These are phyloP conservation scores for Fusarium floridanum DNA, from an alignment of 2,329 filamentous ascomycete genomes.

Conservation along the genomic window DNA sequence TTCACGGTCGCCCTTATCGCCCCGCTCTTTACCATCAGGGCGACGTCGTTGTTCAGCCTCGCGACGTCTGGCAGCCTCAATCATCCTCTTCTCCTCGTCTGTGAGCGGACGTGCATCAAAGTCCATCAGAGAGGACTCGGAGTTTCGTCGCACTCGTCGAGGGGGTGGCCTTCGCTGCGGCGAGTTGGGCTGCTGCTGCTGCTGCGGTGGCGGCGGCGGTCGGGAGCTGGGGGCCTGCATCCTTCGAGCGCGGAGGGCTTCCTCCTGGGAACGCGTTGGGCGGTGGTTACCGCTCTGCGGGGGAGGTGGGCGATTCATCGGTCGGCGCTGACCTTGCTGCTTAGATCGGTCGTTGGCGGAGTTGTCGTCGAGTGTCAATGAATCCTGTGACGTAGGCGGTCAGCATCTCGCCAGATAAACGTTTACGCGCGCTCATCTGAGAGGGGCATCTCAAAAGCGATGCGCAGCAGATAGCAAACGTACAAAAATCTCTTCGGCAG, in stretches of 20 bases:
- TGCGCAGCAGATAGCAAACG: conserved; percentile 49
- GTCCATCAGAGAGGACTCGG: conserved; percentile 80
- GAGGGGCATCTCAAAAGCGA: background rate
- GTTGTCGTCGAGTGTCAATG: conserved; percentile 75
- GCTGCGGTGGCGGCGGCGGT: conserved; percentile 43
- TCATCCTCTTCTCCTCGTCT: conserved; percentile 63
- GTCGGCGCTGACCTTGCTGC: conserved; percentile 57
- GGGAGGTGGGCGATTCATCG: conserved; percentile 50
- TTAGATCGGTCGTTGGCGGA: conserved; percentile 53
- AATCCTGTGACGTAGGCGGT: conserved; percentile 64
- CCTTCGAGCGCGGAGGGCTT: conserved; percentile 67
- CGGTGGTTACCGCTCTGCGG: conserved; percentile 63
- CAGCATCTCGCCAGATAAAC: background rate
- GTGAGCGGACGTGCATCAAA: conserved; percentile 68
- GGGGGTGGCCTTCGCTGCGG: conserved; percentile 43
- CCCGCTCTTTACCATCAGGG: conserved; percentile 41
- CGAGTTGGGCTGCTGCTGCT: conserved; percentile 46
- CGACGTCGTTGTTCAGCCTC: conserved; percentile 42
- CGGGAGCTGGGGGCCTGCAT: conserved; percentile 52
- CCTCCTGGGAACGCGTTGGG: conserved; percentile 75
- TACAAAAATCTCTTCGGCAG: conserved; percentile 83
- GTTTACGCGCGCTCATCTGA: background rate
- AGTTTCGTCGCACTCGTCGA: conserved; percentile 76
- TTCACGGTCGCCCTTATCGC: conserved; percentile 50
- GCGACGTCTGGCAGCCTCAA: conserved; percentile 51